Percentiles rank a stretch among this genome's conserved stretches.
Conservation (phyloP, 352 stramenopile species). For the Globisporangium mamillatum region DNA sequence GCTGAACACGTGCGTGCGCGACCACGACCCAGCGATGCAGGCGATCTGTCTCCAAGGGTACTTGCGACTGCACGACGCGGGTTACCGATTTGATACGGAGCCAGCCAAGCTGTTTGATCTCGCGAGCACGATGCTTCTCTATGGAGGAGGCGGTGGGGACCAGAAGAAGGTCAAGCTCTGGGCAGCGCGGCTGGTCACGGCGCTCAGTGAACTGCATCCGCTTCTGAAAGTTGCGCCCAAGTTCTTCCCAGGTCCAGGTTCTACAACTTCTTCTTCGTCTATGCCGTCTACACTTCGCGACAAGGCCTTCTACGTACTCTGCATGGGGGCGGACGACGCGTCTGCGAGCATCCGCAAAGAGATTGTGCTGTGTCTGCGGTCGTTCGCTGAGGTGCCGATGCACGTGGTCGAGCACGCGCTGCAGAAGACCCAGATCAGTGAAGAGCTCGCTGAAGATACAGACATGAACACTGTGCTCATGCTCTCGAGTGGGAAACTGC, state of each 20-base stretch:
- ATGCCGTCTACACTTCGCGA: constrained; percentile 27
- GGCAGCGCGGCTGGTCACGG: constrained; percentile 32
- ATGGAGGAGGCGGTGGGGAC: constrained; percentile 14
- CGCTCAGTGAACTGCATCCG: constrained; percentile 23
- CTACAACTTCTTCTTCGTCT: not conserved
- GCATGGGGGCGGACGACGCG: constrained; percentile 34
- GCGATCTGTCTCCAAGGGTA: constrained; percentile 53
- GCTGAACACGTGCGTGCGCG: constrained; percentile 42
- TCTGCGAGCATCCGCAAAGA: constrained; percentile 35
- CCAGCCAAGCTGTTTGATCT: constrained; percentile 35
- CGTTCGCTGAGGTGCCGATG: constrained; percentile 17
- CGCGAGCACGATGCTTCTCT: constrained; percentile 30
- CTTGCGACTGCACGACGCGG: constrained; percentile 43
- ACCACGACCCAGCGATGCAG: constrained; percentile 61
- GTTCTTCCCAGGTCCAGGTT: constrained; percentile 17
- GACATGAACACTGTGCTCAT: constrained; percentile 45
- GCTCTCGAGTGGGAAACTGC: constrained; percentile 57
- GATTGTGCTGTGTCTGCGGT: constrained; percentile 36
- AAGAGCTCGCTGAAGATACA: constrained; percentile 34
- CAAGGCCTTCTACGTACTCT: constrained; percentile 44
- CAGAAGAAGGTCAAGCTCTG: constrained; percentile 23
- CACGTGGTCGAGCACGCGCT: constrained; percentile 41
- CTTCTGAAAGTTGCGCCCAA: constrained; percentile 24
- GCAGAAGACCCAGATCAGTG: constrained; percentile 50
- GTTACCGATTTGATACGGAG: constrained; percentile 19